These are phyloP conservation scores for Aspergillus phoenicis DNA, from an alignment of 2,329 filamentous ascomycete genomes.

Conservation along the genomic window DNA sequence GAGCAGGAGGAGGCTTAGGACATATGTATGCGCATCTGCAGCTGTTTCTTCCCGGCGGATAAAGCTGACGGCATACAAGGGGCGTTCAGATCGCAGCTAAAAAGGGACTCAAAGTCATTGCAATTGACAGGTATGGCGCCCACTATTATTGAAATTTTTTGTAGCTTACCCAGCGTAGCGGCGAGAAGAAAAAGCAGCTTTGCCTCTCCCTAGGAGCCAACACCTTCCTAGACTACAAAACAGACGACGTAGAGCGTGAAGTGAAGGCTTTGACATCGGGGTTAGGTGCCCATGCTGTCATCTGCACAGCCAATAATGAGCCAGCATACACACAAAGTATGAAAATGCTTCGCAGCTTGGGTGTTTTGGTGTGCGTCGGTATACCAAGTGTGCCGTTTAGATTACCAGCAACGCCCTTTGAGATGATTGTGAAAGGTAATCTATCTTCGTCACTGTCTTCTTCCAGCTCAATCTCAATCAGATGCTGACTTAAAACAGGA, in stretches of 20 bases:
- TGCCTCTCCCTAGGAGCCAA: constrained; percentile 38
- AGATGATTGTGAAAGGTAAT: constrained; percentile 50
- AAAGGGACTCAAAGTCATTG: constrained; percentile 41
- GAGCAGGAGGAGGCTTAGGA: constrained; percentile 43
- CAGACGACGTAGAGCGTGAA: constrained; percentile 42
- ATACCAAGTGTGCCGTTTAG: constrained; percentile 48
- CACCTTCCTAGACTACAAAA: constrained; percentile 38
- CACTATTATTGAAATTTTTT: neutral
- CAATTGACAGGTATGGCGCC: constrained; percentile 37
- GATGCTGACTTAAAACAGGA: constrained; percentile 28
- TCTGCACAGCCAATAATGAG: constrained; percentile 51
- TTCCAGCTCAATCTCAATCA: neutral
- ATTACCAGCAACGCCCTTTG: constrained; percentile 50
- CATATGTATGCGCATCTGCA: constrained; percentile 36
- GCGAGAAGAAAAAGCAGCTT: constrained; percentile 37
- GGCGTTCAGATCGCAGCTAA: constrained; percentile 42
- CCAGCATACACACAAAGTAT: constrained; percentile 49
- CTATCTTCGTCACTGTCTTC: neutral
- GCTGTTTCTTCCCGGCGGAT: neutral
- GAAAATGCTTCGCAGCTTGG: constrained; percentile 47
- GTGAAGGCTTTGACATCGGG: constrained; percentile 45
- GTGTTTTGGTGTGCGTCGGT: constrained; percentile 52
- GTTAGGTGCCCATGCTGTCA: constrained; percentile 50
- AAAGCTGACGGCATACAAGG: constrained; percentile 22
- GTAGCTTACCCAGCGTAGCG: constrained; percentile 22